Percentiles rank a stretch among this genome's conserved stretches.
These are phyloP conservation scores for Pythium guiyangense DNA, from an alignment of 352 stramenopile species.

Conservation along the genomic window DNA sequence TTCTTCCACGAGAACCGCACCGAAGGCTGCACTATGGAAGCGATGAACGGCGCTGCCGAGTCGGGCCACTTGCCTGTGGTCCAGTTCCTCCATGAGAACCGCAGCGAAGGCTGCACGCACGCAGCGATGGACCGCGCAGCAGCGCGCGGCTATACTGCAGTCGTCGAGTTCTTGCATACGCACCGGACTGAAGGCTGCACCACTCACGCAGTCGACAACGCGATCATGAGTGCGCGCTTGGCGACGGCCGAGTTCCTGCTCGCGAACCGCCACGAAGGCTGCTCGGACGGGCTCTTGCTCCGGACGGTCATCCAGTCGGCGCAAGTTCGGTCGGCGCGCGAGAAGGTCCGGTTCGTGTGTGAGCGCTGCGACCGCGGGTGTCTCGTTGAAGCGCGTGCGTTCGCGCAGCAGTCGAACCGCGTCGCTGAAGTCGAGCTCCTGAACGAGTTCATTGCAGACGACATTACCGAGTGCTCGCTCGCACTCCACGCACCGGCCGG, in stretches of 20 bases:
- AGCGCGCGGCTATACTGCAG: not conserved
- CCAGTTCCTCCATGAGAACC: too few relatives aligned
- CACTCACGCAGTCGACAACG: too few relatives aligned
- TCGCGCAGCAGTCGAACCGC: not conserved
- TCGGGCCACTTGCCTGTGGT: too few relatives aligned
- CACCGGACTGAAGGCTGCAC: constrained; percentile 2
- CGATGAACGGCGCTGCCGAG: too few relatives aligned
- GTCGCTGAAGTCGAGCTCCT: not conserved
- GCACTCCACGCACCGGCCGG: not conserved
- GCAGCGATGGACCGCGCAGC: constrained; percentile 4
- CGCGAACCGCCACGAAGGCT: not conserved
- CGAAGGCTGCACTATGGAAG: too few relatives aligned
- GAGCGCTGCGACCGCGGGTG: not conserved
- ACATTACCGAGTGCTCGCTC: not conserved
- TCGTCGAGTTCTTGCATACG: not conserved
- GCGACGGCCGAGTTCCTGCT: not conserved
- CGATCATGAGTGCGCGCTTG: too few relatives aligned
- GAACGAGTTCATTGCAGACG: not conserved
- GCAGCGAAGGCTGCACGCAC: not conserved
- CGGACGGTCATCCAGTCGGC: too few relatives aligned
- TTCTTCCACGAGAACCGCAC: too few relatives aligned
- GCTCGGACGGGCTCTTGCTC: not conserved
- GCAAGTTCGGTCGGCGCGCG: not conserved
- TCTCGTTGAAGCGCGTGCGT: not conserved
- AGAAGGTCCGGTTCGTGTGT: not conserved